These are phyloP conservation scores for Aspergillus vadensis DNA, from an alignment of 2,329 filamentous ascomycete genomes.

Conservation along the genomic window DNA sequence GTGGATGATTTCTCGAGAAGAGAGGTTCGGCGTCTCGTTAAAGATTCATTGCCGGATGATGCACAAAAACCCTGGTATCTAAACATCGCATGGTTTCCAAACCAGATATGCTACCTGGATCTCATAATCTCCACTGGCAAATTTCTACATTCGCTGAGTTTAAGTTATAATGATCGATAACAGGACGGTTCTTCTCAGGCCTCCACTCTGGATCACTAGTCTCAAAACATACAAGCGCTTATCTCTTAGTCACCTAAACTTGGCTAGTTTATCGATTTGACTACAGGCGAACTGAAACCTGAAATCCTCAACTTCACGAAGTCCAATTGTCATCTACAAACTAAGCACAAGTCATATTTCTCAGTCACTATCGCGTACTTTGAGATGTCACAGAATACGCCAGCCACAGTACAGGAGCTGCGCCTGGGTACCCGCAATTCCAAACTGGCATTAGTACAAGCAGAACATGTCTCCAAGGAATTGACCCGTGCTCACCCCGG, in stretches of 20 bases:
- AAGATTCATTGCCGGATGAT: too few relatives aligned
- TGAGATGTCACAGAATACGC: background rate
- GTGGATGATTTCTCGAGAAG: too few relatives aligned
- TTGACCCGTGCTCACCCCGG: background rate
- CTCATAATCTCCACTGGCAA: too few relatives aligned
- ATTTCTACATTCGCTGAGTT: background rate
- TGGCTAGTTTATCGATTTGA: background rate
- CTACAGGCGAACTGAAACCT: background rate
- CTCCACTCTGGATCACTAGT: background rate
- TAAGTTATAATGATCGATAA: background rate
- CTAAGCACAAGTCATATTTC: too few relatives aligned
- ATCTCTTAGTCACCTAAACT: background rate
- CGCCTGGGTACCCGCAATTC: background rate
- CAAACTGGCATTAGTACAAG: background rate
- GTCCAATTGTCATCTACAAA: background rate
- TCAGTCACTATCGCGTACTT: background rate
- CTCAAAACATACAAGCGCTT: background rate
- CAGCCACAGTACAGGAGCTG: background rate
- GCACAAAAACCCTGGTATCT: too few relatives aligned
- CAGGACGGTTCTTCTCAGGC: background rate
- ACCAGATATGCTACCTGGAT: too few relatives aligned
- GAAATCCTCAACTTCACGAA: background rate
- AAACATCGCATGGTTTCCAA: too few relatives aligned
- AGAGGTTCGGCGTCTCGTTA: too few relatives aligned
- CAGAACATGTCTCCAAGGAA: background rate